These are phyloP conservation scores for Fusarium subglutinans DNA, from an alignment of 2,329 filamentous ascomycete genomes.

Conservation along the genomic window DNA sequence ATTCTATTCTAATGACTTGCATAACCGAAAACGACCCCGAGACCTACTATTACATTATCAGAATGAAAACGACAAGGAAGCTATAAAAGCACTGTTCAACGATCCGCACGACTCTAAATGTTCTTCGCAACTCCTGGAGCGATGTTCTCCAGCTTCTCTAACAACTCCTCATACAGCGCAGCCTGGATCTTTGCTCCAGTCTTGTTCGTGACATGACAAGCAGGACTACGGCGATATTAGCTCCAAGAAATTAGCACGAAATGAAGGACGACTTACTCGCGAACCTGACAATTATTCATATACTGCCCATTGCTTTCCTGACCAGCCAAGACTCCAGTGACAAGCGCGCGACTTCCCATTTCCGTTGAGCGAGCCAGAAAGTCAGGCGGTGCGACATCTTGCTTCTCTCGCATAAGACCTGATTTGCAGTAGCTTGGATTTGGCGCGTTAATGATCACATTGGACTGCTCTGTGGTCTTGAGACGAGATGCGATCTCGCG, in stretches of 20 bases:
- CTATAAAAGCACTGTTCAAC: rapidly evolving
- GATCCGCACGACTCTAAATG: neutral
- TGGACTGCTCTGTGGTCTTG: neutral
- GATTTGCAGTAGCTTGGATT: conserved; percentile 56
- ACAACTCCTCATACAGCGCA: conserved; percentile 47
- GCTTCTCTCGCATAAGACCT: conserved; percentile 33
- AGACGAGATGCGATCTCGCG: conserved; percentile 43
- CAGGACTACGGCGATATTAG: conserved; percentile 15
- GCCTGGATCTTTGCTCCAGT: conserved; percentile 44
- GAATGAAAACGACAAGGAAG: rapidly evolving
- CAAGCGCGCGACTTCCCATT: conserved; percentile 51
- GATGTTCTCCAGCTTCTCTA: conserved; percentile 45
- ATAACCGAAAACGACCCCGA: rapidly evolving
- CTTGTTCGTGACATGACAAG: conserved; percentile 45
- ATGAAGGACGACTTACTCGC: conserved; percentile 17
- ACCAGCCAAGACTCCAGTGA: conserved; percentile 44
- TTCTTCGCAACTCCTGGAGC: conserved; percentile 9
- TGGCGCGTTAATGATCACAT: conserved; percentile 50
- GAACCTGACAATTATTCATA: conserved; percentile 46
- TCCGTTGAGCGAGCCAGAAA: conserved; percentile 56
- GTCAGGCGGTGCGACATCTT: neutral
- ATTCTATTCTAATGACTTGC: too few species aligned
- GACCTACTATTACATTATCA: too few species aligned
- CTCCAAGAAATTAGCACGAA: rapidly evolving
- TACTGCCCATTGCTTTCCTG: conserved; percentile 48